phyloP scores from a whole-genome alignment of 1,139 yeast genomes.

The Nadsonia starkeyi-henricii region DNA sequence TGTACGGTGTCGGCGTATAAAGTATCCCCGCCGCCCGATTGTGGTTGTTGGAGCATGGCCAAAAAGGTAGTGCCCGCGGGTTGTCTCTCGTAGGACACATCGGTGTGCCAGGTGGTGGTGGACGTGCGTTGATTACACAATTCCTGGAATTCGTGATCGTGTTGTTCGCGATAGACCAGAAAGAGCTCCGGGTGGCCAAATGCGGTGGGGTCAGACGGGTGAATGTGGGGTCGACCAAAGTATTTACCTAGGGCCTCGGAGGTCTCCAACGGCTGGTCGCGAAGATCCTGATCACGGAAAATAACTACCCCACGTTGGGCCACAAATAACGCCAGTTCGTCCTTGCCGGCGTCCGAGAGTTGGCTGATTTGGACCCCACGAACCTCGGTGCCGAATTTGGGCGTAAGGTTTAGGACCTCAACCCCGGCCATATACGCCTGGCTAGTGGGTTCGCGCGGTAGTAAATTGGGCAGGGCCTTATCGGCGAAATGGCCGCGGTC shows the following conservation, averaged over 20 bases:
- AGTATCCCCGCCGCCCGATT: constrained; percentile 49
- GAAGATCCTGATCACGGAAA: constrained; percentile 54
- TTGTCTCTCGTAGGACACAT: constrained; percentile 45
- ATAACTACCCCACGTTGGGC: constrained; percentile 57
- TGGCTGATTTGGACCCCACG: constrained; percentile 43
- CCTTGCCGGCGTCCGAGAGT: constrained; percentile 36
- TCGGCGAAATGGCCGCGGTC: constrained; percentile 27
- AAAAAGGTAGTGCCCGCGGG: constrained; percentile 49
- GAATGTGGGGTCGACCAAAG: constrained; percentile 50
- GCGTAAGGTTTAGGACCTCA: constrained; percentile 32
- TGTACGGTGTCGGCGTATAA: constrained; percentile 41
- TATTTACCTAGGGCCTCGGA: constrained; percentile 36
- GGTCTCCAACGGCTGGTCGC: constrained; percentile 36
- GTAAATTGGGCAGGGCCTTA: constrained; percentile 18
- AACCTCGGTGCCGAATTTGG: constrained; percentile 51
- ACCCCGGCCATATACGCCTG: constrained; percentile 25
- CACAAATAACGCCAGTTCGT: constrained; percentile 49
- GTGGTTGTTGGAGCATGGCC: constrained; percentile 38
- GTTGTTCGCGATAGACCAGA: constrained; percentile 29
- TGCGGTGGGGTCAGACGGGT: constrained; percentile 60
- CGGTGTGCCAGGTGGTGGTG: constrained; percentile 44
- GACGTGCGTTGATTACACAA: constrained; percentile 15
- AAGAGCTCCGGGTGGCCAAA: constrained; percentile 48
- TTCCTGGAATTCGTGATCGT: constrained; percentile 10
- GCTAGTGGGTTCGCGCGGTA: constrained; percentile 17